A percentile compares a stretch with the other conserved stretches of the same genome.
Conservation (phyloP, 192 early-diverging fungal genomes). For the Linnemannia schmuckeri region DNA sequence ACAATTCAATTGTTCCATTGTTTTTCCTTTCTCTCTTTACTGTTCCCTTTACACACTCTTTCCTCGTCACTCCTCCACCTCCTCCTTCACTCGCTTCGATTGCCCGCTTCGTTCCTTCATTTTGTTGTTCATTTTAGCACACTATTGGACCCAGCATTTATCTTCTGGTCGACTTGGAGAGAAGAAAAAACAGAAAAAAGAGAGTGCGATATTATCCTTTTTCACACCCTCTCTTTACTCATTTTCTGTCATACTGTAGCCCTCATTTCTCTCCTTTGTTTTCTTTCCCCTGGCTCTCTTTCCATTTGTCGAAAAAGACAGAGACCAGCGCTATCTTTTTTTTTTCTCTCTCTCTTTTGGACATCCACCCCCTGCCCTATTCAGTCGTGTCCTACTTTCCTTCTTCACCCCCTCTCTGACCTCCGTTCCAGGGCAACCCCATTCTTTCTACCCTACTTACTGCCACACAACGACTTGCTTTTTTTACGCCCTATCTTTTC, state of each 20-base stretch:
- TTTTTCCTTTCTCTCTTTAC: neutral
- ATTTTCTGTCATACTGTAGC: neutral
- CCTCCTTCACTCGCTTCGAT: neutral
- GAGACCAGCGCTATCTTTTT: neutral
- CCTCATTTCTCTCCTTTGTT: neutral
- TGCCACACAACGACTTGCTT: constrained; percentile 2
- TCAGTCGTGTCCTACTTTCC: neutral
- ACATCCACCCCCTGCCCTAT: neutral
- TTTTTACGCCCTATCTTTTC: neutral
- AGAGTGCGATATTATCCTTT: neutral
- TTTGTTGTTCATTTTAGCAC: neutral
- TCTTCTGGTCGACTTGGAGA: neutral
- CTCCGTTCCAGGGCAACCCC: neutral
- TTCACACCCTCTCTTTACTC: too few species aligned
- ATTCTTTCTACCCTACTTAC: neutral
- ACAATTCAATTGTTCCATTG: neutral
- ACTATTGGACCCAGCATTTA: neutral
- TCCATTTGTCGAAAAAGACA: neutral
- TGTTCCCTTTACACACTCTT: neutral
- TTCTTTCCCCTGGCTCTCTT: neutral
- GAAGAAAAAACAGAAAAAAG: neutral
- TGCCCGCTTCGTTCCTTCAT: neutral
- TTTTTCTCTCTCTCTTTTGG: neutral
- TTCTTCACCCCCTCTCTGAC: neutral
- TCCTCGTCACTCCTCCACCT: neutral